Base-by-base conservation (phyloP, 768 basidiomycete genomes). In the Lactarius vividus region DNA sequence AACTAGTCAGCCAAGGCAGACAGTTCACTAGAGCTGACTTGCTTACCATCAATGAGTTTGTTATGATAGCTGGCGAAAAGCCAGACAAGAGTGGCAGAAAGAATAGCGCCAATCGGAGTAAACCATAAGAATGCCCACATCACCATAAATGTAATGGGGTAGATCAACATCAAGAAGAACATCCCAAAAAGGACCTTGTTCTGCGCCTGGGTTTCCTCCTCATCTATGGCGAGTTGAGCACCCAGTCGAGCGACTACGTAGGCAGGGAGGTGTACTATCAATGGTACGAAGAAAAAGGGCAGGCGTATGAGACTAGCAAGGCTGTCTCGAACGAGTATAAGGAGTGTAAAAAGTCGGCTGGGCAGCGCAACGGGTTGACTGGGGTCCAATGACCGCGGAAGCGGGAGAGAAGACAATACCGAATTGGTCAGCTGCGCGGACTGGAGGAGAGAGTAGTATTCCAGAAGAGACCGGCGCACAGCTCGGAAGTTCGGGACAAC, bases 121-220 rank as follows among this genome's bases (percentile, higher is more conserved):
- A 89, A 90, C 80, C 85, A 85, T 64, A 97, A 82, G 49, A 94
- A 74, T 16, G 89, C 86, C 94, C 95, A 99, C 8, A 96, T 76
- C 66, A 86, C 83, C 73, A 92, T 85, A 79, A 98, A 98, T 39
- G 88, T 77, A n/a, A 86, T 74, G 26, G 93, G 88, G 79, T 98
- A 97, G 52, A 91, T 87, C 69, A 92, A 72, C 64, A 90, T 77
- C 44, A 90, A 84, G 61, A 97, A 75, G 40, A 96, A 72, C 31
- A 85, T 71, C 1, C 94, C 94, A 71, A 96, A 88, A 15, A 91
- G 88, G 54, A 97, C 85, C 81, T 99, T 99, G 81, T 94, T 98
- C 81, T 98, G 96, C 53, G 96, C 97, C 75, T 93, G 89, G 13
- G 93, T 90, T 75, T 98, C 96, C 75, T 98, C 89, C 74, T 98